Evolutionary conservation across 179 eudicot genomes (phyloP), one percentile per base, ranked within the genome.

Genomic region (Vitellaria paradoxa): DNA sequence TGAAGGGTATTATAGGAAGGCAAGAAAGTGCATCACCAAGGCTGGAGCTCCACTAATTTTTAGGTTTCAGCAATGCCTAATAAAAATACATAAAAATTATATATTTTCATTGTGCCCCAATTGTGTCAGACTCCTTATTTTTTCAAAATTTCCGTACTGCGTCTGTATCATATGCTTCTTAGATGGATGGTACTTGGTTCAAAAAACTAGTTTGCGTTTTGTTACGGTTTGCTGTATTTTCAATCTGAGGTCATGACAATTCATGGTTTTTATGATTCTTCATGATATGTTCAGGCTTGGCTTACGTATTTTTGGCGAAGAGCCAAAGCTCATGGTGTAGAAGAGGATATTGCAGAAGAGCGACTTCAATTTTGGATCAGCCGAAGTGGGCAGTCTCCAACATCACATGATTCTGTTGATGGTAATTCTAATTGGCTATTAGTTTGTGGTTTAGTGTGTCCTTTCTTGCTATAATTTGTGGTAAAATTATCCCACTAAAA

Each of bases 271-370:
- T 26, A 5, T 12, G 11, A 65, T 71, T 23, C 64, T 64, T 12
- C 5, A 17, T 24, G 23, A 10, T 80, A n/a, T 69, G 30, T 74
- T 46, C 86, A 95, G 99, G 97, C 99, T 75, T 95, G 99, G 99
- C 90, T 95, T 62, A 86, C 86, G 18, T 95, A 93, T 78, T 95
- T 91, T 76, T 95, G 99, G 99, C 90, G 97, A 83, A 90, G 98
- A 87, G 99, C 98, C 56, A 91, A 87, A 80, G 91, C 87, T 80
- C 87, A 93, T 85, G 90, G 89, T 76, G 91, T 95, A 71, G 97
- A 93, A 80, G 97, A 91, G 82, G 97, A 93, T 81, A 89, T 91
- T 79, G 98, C 98, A 37, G 94, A 93, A 74, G 91, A 95, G 67
- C 81, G 89, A 73, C 88, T 95, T 78, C 86, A 91, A 52, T 86